phyloP scores from a whole-genome alignment of 495 filamentous ascomycete species.

The Astrocystis sublimbata region DNA sequence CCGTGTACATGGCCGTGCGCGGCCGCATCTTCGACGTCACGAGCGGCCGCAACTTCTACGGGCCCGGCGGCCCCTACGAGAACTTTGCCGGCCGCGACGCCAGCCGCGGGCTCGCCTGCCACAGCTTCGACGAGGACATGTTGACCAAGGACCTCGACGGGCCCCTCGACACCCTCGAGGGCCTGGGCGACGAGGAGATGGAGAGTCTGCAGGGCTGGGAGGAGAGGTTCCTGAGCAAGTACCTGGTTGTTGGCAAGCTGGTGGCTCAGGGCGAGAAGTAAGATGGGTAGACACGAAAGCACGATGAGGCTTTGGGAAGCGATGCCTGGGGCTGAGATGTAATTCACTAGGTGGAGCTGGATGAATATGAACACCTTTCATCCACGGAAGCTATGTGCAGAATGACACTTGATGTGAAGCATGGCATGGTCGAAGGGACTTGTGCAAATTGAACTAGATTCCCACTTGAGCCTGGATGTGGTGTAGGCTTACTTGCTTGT shows the following conservation, averaged over 20 bases:
- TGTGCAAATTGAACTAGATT: background rate
- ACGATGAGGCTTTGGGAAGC: background rate
- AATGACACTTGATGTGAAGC: background rate
- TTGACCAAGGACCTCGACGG: conserved; percentile 87
- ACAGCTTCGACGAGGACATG: conserved; percentile 96
- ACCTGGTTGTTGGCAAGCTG: conserved; percentile 88
- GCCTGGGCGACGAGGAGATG: conserved; percentile 73
- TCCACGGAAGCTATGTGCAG: background rate
- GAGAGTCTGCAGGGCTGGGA: conserved; percentile 89
- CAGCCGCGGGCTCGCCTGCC: conserved; percentile 82
- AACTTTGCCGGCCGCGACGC: conserved; percentile 96
- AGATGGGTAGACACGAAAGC: background rate
- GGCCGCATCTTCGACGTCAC: conserved; percentile 87
- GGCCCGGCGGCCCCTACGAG: conserved; percentile 86
- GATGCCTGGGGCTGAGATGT: background rate
- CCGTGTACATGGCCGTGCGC: conserved; percentile 83
- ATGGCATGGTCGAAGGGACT: background rate
- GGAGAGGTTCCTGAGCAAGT: conserved; percentile 89
- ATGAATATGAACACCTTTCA: background rate
- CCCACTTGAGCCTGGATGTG: background rate
- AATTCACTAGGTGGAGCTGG: background rate
- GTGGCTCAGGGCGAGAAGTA: conserved; percentile 54
- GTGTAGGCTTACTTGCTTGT: background rate
- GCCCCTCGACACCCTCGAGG: conserved; percentile 79
- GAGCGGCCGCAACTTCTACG: conserved; percentile 85